phyloP scores from a whole-genome alignment of 148 eudicot species.

The Drosera capensis region DNA sequence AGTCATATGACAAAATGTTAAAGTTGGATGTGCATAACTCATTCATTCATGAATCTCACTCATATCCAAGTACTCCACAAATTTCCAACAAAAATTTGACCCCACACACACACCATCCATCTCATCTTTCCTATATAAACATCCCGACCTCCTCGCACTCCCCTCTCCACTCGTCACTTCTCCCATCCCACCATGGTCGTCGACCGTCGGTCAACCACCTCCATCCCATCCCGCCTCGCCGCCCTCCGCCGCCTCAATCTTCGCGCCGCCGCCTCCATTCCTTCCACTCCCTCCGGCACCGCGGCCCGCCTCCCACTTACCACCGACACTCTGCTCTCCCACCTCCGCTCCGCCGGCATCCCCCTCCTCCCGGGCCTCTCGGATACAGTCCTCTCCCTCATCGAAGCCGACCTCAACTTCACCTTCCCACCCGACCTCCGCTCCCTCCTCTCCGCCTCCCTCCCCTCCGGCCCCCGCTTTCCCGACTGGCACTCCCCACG shows the following conservation, averaged over 20 bases:
- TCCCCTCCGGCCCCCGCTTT: conserved; percentile 61
- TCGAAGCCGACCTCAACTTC: conserved; percentile 29
- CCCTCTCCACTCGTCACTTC: too few relatives aligned
- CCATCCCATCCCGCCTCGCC: conserved; percentile 74
- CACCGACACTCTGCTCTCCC: conserved; percentile 41
- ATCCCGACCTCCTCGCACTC: too few relatives aligned
- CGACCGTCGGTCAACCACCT: conserved; percentile 67
- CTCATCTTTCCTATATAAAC: too few relatives aligned
- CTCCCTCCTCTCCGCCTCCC: conserved; percentile 43
- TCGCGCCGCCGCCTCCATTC: conserved; percentile 46
- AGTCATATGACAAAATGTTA: too few relatives aligned
- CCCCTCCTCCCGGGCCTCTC: conserved; percentile 37
- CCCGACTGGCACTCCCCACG: conserved; percentile 64
- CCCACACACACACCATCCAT: too few relatives aligned
- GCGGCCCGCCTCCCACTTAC: conserved; percentile 51
- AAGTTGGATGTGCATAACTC: too few relatives aligned
- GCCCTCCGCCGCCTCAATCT: conserved; percentile 93
- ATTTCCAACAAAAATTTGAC: too few relatives aligned
- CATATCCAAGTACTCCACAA: too few relatives aligned
- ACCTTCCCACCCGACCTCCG: conserved; percentile 71
- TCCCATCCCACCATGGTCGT: conserved; percentile 89
- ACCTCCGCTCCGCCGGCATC: conserved; percentile 20
- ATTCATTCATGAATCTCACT: too few relatives aligned
- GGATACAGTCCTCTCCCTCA: conserved; percentile 26
- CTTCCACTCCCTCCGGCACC: conserved; percentile 19